phyloP scores from a whole-genome alignment of 2,329 filamentous ascomycete genomes.

The Cytospora mali region DNA sequence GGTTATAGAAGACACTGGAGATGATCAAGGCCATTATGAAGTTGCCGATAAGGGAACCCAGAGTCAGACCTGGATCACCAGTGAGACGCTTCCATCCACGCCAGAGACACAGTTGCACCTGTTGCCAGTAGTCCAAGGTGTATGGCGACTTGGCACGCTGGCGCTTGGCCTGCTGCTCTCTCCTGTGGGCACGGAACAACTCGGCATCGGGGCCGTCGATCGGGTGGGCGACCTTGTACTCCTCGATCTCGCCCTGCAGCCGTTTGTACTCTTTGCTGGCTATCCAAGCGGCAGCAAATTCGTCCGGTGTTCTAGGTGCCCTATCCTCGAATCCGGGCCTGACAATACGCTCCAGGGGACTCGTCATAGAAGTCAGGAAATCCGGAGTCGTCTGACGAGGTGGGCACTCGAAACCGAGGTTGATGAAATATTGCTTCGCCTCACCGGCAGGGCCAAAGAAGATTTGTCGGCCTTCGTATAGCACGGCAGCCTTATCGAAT shows the following conservation, averaged over 20 bases:
- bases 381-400: slow-evolving; percentile 70
- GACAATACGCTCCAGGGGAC: slow-evolving; percentile 57
- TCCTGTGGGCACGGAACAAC: slow-evolving; percentile 57
- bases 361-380: slow-evolving; percentile 73
- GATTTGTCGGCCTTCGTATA: slow-evolving; percentile 65
- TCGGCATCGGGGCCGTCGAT: slow-evolving; percentile 59
- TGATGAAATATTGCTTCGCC: slow-evolving; percentile 66
- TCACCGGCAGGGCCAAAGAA: slow-evolving; percentile 63
- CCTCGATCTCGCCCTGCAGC: slow-evolving; percentile 57
- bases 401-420: slow-evolving; percentile 69
- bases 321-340: slow-evolving; percentile 58
- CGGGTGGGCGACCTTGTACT: slow-evolving; percentile 56
- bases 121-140: slow-evolving; percentile 76
- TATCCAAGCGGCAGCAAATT: slow-evolving; percentile 63
- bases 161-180: slow-evolving; percentile 57
- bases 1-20: slow-evolving; percentile 78
- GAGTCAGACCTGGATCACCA: slow-evolving; percentile 75
- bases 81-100: slow-evolving; percentile 77
- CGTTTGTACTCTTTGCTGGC: slow-evolving; percentile 53
- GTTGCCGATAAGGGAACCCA: slow-evolving; percentile 72
- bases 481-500: slow-evolving; percentile 61
- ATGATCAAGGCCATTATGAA: slow-evolving; percentile 77
- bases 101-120: slow-evolving; percentile 77
- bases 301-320: slow-evolving; percentile 62
- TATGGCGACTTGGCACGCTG: slow-evolving; percentile 75